These are phyloP conservation scores for Monilinia vaccinii-corymbosi DNA, from an alignment of 2,329 filamentous ascomycete genomes.

Conservation along the genomic window DNA sequence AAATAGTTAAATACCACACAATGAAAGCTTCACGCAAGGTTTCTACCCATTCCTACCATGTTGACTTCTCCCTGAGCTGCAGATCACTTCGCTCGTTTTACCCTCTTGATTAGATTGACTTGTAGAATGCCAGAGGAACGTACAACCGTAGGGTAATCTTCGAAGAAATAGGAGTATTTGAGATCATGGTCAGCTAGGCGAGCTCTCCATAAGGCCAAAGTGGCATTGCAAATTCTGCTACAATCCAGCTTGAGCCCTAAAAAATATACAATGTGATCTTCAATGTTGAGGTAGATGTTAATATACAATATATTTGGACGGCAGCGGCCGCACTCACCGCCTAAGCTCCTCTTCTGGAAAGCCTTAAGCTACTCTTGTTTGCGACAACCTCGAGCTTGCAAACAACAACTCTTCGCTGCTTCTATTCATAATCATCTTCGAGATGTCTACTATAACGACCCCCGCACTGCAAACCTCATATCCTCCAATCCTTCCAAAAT, in stretches of 20 bases:
- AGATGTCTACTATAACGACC: slow-evolving; percentile 79
- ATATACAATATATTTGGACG: background rate
- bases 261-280: background rate
- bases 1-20: slow-evolving; percentile 21
- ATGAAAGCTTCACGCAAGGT: slow-evolving; percentile 8
- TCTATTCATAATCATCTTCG: slow-evolving; percentile 11
- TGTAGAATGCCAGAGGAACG: background rate
- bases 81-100: background rate
- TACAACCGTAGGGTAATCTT: background rate
- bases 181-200: background rate
- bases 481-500: slow-evolving; percentile 67
- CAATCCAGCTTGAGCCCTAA: background rate
- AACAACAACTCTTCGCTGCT: background rate
- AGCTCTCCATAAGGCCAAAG: background rate
- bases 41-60: background rate
- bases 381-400: background rate
- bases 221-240: background rate
- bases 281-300: background rate
- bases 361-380: background rate
- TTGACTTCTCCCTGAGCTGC: background rate
- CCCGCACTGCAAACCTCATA: slow-evolving; percentile 67
- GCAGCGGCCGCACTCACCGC: slow-evolving; percentile 1
- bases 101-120: background rate
- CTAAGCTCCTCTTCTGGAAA: background rate
- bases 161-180: background rate